phyloP scores from a whole-genome alignment of 768 basidiomycete species.

The Termitomyces sp. region DNA sequence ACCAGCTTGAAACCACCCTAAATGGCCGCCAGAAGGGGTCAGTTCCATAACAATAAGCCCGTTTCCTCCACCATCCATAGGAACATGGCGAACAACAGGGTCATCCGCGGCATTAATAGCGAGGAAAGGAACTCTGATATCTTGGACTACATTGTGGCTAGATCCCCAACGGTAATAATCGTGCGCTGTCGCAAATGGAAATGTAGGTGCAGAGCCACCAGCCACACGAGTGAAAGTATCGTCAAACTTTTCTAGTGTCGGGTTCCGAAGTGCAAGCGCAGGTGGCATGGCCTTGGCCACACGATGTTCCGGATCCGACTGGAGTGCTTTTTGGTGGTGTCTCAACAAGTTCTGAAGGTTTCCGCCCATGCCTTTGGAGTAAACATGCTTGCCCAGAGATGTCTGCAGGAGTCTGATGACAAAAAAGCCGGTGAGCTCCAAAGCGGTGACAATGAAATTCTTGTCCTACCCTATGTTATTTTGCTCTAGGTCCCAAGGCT shows the following conservation, averaged over 20 bases:
- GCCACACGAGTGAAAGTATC: constrained; percentile 62
- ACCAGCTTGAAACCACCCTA: constrained; percentile 78
- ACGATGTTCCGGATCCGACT: constrained; percentile 47
- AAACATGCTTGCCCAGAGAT: constrained; percentile 60
- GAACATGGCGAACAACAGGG: constrained; percentile 67
- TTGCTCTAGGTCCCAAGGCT: constrained; percentile 55
- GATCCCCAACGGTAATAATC: constrained; percentile 55
- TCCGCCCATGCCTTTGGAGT: constrained; percentile 76
- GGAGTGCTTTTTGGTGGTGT: constrained; percentile 48
- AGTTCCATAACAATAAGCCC: constrained; percentile 57
- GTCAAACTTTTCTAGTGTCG: constrained; percentile 60
- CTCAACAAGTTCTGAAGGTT: constrained; percentile 64
- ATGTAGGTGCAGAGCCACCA: constrained; percentile 62
- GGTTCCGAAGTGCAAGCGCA: constrained; percentile 48
- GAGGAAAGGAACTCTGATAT: constrained; percentile 71
- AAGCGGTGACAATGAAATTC: constrained; percentile 11
- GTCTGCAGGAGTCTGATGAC: constrained; percentile 49
- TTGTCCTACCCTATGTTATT: constrained; percentile 46
- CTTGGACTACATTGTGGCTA: constrained; percentile 56
- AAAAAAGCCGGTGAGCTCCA: constrained; percentile 10
- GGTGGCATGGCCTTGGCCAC: constrained; percentile 47
- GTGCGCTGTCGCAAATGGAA: constrained; percentile 44
- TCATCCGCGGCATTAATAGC: constrained; percentile 77
- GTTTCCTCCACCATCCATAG: constrained; percentile 53
- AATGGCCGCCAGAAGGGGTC: constrained; percentile 69